Percentiles rank a stretch among this genome's conserved stretches.
phyloP scores from a whole-genome alignment of 148 eudicot species.

The Salicornia ramosissima region DNA sequence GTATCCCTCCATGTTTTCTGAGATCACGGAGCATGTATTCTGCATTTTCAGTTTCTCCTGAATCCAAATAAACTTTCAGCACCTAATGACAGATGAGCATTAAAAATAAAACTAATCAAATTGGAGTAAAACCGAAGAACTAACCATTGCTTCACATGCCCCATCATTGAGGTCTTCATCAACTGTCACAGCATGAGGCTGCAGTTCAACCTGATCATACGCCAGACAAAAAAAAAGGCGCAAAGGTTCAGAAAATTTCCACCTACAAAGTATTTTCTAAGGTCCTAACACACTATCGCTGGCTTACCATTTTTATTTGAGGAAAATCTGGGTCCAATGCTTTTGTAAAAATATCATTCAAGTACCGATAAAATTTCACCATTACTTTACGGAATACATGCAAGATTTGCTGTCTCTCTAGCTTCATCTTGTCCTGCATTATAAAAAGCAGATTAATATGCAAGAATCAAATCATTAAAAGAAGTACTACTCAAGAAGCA shows the following conservation, averaged over 20 bases:
- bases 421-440: slow-evolving; percentile 12
- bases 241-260: not conserved
- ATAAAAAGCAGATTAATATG: not conserved
- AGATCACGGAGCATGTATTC: not conserved
- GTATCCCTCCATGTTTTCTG: not conserved
- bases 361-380: not conserved
- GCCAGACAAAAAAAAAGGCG: not conserved
- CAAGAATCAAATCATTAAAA: no score
- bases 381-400: slow-evolving; percentile 3
- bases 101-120: not conserved
- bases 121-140: not conserved
- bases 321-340: not conserved
- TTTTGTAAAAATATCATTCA: slow-evolving; percentile 18
- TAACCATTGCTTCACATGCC: slow-evolving; percentile 48
- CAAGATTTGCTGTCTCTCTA: slow-evolving; percentile 12
- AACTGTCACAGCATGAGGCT: slow-evolving; percentile 50
- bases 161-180: slow-evolving; percentile 60
- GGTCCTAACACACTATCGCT: not conserved
- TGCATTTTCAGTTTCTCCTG: not conserved
- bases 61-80: not conserved
- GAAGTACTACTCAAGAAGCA: not conserved
- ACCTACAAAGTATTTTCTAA: not conserved
- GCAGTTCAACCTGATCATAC: slow-evolving; percentile 36
- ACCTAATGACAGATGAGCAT: not conserved
- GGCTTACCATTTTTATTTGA: not conserved